Conservation (phyloP, 2,329 filamentous ascomycete species). For the Ceratocystis harringtonii region DNA sequence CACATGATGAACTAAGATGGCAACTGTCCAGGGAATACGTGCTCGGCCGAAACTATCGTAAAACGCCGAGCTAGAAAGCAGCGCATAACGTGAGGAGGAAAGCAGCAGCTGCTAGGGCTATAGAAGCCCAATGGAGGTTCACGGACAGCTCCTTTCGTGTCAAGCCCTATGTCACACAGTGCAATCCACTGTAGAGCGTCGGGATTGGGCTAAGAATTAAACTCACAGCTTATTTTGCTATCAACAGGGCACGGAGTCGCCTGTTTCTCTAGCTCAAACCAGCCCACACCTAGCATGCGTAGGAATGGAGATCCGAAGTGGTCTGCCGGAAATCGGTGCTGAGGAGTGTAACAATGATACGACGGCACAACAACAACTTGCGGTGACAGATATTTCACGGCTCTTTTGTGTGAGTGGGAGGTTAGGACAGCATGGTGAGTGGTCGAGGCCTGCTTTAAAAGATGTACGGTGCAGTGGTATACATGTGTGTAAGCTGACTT, state of each 20-base stretch:
- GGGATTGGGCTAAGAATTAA: background rate
- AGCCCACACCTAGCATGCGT: background rate
- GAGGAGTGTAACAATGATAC: background rate
- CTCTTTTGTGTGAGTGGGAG: background rate
- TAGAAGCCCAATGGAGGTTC: background rate
- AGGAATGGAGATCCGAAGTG: background rate
- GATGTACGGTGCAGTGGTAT: background rate
- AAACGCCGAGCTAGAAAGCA: background rate
- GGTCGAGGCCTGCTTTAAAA: background rate
- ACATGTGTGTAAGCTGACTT: background rate
- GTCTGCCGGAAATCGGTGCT: background rate
- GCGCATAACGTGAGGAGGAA: background rate
- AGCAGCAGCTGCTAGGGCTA: background rate
- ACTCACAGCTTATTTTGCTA: background rate
- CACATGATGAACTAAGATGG: background rate
- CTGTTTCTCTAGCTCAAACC: slow-evolving; percentile 4
- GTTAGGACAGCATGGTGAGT: background rate
- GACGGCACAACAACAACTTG: background rate
- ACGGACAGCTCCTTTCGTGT: background rate
- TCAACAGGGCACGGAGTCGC: slow-evolving; percentile 3
- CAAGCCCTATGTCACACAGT: background rate
- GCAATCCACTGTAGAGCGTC: background rate
- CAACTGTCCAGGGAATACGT: background rate
- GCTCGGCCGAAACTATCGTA: background rate
- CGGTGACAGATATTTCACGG: background rate